Evolutionary conservation across 129 eudicot genomes (phyloP).

Genomic region (Logfia minima): DNA sequence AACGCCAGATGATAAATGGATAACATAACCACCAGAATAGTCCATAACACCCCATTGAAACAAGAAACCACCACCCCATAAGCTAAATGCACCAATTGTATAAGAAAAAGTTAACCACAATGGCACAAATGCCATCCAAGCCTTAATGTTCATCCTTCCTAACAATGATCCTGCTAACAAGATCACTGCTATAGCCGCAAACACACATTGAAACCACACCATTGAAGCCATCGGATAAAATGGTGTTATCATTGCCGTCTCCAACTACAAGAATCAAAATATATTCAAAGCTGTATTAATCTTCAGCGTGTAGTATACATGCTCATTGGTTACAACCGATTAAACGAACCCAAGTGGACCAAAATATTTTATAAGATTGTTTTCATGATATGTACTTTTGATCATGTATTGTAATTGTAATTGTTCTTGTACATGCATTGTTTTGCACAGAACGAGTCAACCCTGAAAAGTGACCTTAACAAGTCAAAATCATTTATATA

Average conservation of each 20-base stretch:
- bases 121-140: conserved; percentile 79
- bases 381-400: not conserved
- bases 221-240: conserved; percentile 65
- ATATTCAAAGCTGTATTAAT: not conserved
- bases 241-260: conserved; percentile 47
- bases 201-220: conserved; percentile 75
- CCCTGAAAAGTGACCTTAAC: not conserved
- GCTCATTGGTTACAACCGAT: too few relatives aligned
- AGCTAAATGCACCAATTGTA: conserved; percentile 63
- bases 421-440: not conserved
- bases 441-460: not conserved
- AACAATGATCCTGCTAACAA: conserved; percentile 60
- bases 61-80: conserved; percentile 72
- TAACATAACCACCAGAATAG: conserved; percentile 62
- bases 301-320: too few relatives aligned
- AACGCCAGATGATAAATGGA: conserved; percentile 60
- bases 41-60: conserved; percentile 73
- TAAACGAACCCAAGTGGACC: too few relatives aligned
- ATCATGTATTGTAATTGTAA: not conserved
- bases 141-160: conserved; percentile 73
- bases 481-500: not conserved
- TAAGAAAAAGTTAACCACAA: conserved; percentile 60
- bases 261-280: conserved; percentile 23
- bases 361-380: too few relatives aligned
- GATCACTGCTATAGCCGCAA: conserved; percentile 55